A percentile compares a stretch with the other conserved stretches of the same genome.
These are phyloP conservation scores for Ophiostoma sp. DNA, from an alignment of 2,329 filamentous ascomycete species.

Conservation along the genomic window DNA sequence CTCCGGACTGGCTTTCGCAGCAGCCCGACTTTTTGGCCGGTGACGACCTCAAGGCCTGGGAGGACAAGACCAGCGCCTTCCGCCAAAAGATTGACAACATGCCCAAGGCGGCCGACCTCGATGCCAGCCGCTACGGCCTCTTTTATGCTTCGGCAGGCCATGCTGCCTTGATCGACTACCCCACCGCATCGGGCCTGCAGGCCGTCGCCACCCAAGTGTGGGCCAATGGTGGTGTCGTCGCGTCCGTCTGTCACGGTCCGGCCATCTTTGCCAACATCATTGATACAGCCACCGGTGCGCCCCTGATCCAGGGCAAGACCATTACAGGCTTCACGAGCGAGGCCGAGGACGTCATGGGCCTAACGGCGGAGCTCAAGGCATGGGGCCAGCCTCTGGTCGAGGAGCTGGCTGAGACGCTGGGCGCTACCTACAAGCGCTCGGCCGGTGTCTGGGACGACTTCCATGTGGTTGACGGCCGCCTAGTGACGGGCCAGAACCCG, in stretches of 20 bases:
- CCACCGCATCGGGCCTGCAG: slow-evolving; percentile 44
- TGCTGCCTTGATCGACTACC: slow-evolving; percentile 49
- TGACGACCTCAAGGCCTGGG: slow-evolving; percentile 43
- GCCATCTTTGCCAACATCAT: slow-evolving; percentile 42
- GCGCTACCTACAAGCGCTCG: slow-evolving; percentile 24
- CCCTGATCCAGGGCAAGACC: slow-evolving; percentile 41
- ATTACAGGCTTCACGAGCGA: slow-evolving; percentile 45
- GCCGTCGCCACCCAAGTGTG: slow-evolving; percentile 44
- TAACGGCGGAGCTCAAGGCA: slow-evolving; percentile 37
- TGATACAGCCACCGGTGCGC: slow-evolving; percentile 38
- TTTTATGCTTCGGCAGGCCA: slow-evolving; percentile 48
- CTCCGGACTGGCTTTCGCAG: slow-evolving; percentile 46
- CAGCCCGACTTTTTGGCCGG: slow-evolving; percentile 45
- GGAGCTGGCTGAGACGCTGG: slow-evolving; percentile 33
- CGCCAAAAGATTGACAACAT: slow-evolving; percentile 47
- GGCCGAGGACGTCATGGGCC: slow-evolving; percentile 39
- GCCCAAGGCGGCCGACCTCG: slow-evolving; percentile 40
- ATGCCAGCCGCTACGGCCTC: slow-evolving; percentile 39
- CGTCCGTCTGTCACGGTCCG: slow-evolving; percentile 45
- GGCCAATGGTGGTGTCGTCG: slow-evolving; percentile 43
- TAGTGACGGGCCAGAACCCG: slow-evolving; percentile 47
- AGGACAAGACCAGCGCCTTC: slow-evolving; percentile 49
- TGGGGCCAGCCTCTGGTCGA: slow-evolving; percentile 41
- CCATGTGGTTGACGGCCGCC: slow-evolving; percentile 39
- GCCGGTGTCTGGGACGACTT: slow-evolving; percentile 37